A percentile compares a stretch with the other conserved stretches of the same genome.
These are phyloP conservation scores for Nicotiana rustica DNA, from an alignment of 305 asterid species.

Conservation along the genomic window DNA sequence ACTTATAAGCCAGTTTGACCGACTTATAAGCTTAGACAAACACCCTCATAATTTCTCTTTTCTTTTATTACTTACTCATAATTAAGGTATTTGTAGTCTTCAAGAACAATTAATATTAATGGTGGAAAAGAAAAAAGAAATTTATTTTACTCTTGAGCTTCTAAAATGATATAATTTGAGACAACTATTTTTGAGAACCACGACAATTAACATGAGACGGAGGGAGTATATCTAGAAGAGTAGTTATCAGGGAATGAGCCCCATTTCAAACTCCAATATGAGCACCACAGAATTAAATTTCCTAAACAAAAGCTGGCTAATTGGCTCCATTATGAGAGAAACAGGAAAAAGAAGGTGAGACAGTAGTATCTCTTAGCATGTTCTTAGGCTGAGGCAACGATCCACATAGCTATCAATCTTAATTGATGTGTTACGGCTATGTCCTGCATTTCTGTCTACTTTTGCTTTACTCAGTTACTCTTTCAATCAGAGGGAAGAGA, in stretches of 20 bases:
- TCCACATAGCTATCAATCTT: conserved; percentile 30
- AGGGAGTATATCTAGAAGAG: background rate
- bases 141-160: too few species aligned
- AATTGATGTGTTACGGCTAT: conserved; percentile 27
- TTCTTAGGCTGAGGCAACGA: conserved; percentile 46
- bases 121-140: too few species aligned
- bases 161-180: too few species aligned
- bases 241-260: background rate
- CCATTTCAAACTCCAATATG: background rate
- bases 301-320: conserved; percentile 25
- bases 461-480: background rate
- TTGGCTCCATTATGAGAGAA: conserved; percentile 28
- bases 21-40: too few species aligned
- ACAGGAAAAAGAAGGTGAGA: background rate
- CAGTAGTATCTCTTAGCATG: conserved; percentile 39
- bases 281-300: conserved; percentile 18
- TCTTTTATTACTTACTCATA: too few species aligned
- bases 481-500: too few species aligned
- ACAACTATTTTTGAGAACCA: too few species aligned
- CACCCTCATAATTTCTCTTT: too few species aligned
- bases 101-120: too few species aligned
- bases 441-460: conserved; percentile 32
- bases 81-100: too few species aligned
- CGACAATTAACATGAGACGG: too few species aligned
- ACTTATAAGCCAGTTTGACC: too few species aligned